A percentile compares a stretch with the other conserved stretches of the same genome.
phyloP scores from a whole-genome alignment of 169 alveolate genomes.

The Plasmodium blacklocki region DNA sequence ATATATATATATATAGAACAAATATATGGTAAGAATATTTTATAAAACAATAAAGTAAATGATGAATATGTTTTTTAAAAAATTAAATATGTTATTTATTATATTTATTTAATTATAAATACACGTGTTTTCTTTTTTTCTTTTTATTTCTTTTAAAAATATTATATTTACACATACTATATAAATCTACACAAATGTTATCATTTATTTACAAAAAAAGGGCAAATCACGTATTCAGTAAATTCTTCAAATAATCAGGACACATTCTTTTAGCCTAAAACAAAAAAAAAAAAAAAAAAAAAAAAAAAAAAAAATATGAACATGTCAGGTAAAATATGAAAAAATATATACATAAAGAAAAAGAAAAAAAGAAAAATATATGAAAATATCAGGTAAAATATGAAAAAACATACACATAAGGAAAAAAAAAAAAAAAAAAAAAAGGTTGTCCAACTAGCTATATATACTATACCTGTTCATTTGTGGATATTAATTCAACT shows the following conservation, averaged over 20 bases:
- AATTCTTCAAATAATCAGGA: conserved; percentile 73
- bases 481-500: conserved; percentile 56
- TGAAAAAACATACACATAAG: not conserved
- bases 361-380: not conserved
- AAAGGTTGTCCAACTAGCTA: not conserved
- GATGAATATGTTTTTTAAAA: too few species aligned
- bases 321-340: not conserved
- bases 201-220: not conserved
- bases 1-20: too few species aligned
- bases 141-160: too few species aligned
- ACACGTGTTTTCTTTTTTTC: too few species aligned
- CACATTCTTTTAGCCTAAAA: conserved; percentile 74
- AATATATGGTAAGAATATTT: too few species aligned
- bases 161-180: too few species aligned
- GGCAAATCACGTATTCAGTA: conserved; percentile 30
- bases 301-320: conserved; percentile 1
- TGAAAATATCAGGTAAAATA: not conserved
- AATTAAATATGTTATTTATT: too few species aligned
- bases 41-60: too few species aligned
- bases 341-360: conserved; percentile 5
- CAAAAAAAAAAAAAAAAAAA: conserved; percentile 8
- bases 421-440: not conserved
- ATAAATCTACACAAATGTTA: too few species aligned
- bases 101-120: too few species aligned
- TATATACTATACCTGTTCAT: conserved; percentile 60